phyloP scores from a whole-genome alignment of 495 filamentous ascomycete species.

The Pseudoneurospora amorphoporcata region DNA sequence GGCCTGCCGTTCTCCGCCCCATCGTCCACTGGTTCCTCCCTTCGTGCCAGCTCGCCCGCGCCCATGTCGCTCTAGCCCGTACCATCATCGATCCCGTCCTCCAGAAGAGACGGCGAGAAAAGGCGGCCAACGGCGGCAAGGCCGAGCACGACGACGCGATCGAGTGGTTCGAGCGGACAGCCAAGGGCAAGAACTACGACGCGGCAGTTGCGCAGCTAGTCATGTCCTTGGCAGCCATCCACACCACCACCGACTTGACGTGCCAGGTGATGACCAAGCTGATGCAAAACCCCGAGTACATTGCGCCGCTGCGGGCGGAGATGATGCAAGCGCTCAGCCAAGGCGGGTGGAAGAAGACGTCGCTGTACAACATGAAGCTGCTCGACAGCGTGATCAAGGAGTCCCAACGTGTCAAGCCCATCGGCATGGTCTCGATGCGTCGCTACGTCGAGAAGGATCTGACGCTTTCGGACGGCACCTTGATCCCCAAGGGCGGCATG shows the following conservation, averaged over 20 bases:
- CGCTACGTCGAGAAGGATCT: slow-evolving; percentile 28
- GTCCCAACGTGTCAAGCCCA: slow-evolving; percentile 30
- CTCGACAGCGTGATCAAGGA: slow-evolving; percentile 44
- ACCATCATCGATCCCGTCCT: slow-evolving; percentile 19
- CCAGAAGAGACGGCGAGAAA: slow-evolving; percentile 15
- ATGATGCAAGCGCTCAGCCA: slow-evolving; percentile 21
- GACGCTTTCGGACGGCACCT: slow-evolving; percentile 37
- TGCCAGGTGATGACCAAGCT: slow-evolving; percentile 29
- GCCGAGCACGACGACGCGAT: slow-evolving; percentile 21
- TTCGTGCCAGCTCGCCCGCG: slow-evolving; percentile 13
- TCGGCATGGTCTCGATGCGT: slow-evolving; percentile 27
- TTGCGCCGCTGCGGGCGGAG: slow-evolving; percentile 28
- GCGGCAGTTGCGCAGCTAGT: slow-evolving; percentile 17
- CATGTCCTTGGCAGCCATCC: slow-evolving; percentile 21
- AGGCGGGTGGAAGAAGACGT: slow-evolving; percentile 35
- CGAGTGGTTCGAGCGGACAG: slow-evolving; percentile 26
- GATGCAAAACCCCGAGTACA: slow-evolving; percentile 23
- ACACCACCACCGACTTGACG: slow-evolving; percentile 30
- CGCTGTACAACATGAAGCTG: slow-evolving; percentile 41
- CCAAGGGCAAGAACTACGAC: slow-evolving; percentile 19
- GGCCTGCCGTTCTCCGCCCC: slow-evolving; percentile 21
- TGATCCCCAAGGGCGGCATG: slow-evolving; percentile 38
- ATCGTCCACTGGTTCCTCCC: slow-evolving; percentile 28
- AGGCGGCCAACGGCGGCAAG: slow-evolving; percentile 1
- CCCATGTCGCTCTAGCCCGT: slow-evolving; percentile 13